These are phyloP conservation scores for Liriodendron chinense DNA, from an alignment of 164 flowering plant species.

Conservation along the genomic window DNA sequence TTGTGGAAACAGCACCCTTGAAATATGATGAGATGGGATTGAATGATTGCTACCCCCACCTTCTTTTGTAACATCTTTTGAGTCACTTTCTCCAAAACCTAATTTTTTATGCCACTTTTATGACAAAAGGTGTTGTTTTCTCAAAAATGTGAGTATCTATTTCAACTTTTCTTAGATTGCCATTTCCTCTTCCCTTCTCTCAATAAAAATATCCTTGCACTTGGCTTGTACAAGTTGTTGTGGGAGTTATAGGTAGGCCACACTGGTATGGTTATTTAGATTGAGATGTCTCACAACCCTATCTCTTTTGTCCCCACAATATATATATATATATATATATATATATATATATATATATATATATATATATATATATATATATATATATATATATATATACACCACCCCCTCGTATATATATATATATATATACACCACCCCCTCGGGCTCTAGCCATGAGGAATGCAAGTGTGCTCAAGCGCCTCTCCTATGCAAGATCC, in stretches of 20 bases:
- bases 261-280: neutral
- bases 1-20: constrained; percentile 7
- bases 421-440: too few species aligned
- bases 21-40: constrained; percentile 11
- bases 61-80: constrained; percentile 14
- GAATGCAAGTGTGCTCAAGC: too few species aligned
- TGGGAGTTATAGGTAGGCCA: neutral
- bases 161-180: neutral
- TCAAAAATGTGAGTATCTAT: constrained; percentile 10
- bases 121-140: constrained; percentile 11
- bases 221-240: neutral
- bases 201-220: neutral
- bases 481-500: too few species aligned
- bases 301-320: constrained; percentile 1
- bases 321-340: neutral
- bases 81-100: constrained; percentile 10
- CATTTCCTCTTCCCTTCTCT: neutral
- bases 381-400: too few species aligned
- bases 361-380: too few species aligned
- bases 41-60: constrained; percentile 13
- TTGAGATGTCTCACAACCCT: constrained; percentile 2
- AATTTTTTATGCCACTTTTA: constrained; percentile 7
- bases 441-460: too few species aligned
- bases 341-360: neutral
- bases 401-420: too few species aligned